These are phyloP conservation scores for Aspergillus versicolor DNA, from an alignment of 2,329 filamentous ascomycete species.

Conservation along the genomic window DNA sequence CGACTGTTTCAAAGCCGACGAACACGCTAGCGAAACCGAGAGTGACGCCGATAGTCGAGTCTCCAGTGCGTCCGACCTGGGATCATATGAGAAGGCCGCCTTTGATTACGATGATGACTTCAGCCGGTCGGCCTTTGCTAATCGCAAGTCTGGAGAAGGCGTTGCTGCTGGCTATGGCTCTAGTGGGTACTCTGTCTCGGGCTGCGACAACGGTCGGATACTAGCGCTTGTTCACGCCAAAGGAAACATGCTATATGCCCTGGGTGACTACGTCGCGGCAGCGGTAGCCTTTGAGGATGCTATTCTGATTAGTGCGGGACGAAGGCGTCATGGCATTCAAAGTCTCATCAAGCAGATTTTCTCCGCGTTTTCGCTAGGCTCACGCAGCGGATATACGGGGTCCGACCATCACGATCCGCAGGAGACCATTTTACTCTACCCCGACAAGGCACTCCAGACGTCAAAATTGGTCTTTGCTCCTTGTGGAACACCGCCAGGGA, in stretches of 20 bases:
- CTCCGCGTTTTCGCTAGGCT: slow-evolving; percentile 60
- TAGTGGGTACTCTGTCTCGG: slow-evolving; percentile 82
- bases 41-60: slow-evolving; percentile 56
- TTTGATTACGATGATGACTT: slow-evolving; percentile 57
- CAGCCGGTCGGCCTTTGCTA: slow-evolving; percentile 26
- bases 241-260: slow-evolving; percentile 93
- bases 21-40: slow-evolving; percentile 60
- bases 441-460: slow-evolving; percentile 79
- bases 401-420: slow-evolving; percentile 32
- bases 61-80: slow-evolving; percentile 51
- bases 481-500: slow-evolving; percentile 74
- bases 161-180: slow-evolving; percentile 62
- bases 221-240: slow-evolving; percentile 94
- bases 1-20: slow-evolving; percentile 50
- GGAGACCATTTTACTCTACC: slow-evolving; percentile 75
- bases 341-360: slow-evolving; percentile 78
- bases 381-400: slow-evolving; percentile 39
- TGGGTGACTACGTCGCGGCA: slow-evolving; percentile 77
- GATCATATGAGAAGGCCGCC: slow-evolving; percentile 55
- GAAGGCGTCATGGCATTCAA: slow-evolving; percentile 67
- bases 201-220: slow-evolving; percentile 86
- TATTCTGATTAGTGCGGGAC: slow-evolving; percentile 81
- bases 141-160: slow-evolving; percentile 28
- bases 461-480: slow-evolving; percentile 77
- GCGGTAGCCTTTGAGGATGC: slow-evolving; percentile 93